These are phyloP conservation scores for Xylariaceae sp. DNA, from an alignment of 2,329 filamentous ascomycete genomes.

Conservation along the genomic window DNA sequence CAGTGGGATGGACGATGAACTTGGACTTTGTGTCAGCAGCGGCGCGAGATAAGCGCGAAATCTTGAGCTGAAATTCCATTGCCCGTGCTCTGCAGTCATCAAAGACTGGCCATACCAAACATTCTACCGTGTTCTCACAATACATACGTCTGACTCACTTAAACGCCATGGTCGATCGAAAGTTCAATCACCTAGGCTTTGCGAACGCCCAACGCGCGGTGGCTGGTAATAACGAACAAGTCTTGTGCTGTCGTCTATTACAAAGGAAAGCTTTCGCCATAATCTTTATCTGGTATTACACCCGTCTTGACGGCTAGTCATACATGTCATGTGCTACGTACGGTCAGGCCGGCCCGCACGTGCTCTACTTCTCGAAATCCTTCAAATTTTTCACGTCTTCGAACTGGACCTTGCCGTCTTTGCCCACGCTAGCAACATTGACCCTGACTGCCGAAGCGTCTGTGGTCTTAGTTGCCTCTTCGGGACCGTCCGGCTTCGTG, in stretches of 20 bases:
- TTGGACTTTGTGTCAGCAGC: too few species aligned
- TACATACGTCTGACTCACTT: too few species aligned
- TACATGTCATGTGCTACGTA: slow-evolving; percentile 7
- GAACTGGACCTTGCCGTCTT: slow-evolving; percentile 64
- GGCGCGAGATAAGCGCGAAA: too few species aligned
- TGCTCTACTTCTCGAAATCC: slow-evolving; percentile 38
- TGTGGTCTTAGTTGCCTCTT: slow-evolving; percentile 22
- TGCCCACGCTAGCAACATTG: slow-evolving; percentile 51
- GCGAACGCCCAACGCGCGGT: too few species aligned
- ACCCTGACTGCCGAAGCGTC: slow-evolving; percentile 40
- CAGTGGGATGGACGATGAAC: too few species aligned
- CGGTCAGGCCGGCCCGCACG: neutral
- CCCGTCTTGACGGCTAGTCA: slow-evolving; percentile 3
- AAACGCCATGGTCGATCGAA: too few species aligned
- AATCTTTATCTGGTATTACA: slow-evolving; percentile 1
- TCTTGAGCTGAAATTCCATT: too few species aligned
- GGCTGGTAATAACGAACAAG: slow-evolving; percentile 3
- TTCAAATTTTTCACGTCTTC: slow-evolving; percentile 56
- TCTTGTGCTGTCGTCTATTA: slow-evolving; percentile 1
- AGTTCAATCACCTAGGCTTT: too few species aligned
- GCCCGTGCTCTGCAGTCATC: too few species aligned
- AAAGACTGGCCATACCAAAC: too few species aligned
- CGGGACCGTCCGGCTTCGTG: slow-evolving; percentile 31
- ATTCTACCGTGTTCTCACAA: too few species aligned
- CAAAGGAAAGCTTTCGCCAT: slow-evolving; percentile 3